These are phyloP conservation scores for Casuarina cunninghamiana DNA, from an alignment of 306 rosid species.

Conservation along the genomic window DNA sequence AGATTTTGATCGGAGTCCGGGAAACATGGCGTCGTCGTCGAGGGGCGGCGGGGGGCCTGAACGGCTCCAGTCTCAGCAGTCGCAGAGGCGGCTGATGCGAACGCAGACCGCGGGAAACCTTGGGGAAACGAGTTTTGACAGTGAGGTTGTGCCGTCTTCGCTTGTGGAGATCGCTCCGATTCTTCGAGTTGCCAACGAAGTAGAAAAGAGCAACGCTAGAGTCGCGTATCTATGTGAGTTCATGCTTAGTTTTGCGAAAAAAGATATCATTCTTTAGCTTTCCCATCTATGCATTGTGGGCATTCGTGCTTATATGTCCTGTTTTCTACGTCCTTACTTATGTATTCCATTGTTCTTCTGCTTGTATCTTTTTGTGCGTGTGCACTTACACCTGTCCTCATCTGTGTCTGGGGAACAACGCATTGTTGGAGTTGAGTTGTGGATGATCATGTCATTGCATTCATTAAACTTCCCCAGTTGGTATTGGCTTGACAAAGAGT, in stretches of 20 bases:
- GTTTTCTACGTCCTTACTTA: not conserved
- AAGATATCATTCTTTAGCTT: not conserved
- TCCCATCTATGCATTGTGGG: not conserved
- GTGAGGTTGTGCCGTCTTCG: constrained; percentile 96
- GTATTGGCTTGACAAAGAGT: too few relatives aligned
- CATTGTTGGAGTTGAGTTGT: not conserved
- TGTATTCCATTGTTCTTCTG: not conserved
- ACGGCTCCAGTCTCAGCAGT: constrained; percentile 40
- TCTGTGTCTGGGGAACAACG: not conserved
- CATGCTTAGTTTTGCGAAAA: not conserved
- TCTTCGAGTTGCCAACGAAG: constrained; percentile 98
- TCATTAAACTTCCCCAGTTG: not conserved
- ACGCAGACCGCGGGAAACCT: constrained; percentile 93
- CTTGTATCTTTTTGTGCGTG: not conserved
- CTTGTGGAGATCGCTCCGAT: constrained; percentile 90
- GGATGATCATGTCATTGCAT: not conserved
- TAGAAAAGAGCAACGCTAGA: constrained; percentile 85
- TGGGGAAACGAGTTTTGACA: constrained; percentile 80
- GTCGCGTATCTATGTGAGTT: constrained; percentile 95
- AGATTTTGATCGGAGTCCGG: constrained; percentile 25
- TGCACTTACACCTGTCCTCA: not conserved
- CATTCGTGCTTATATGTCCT: not conserved
- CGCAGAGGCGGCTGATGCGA: constrained; percentile 79
- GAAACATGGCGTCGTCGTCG: constrained; percentile 52
- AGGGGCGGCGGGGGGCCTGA: constrained; percentile 60